Evolutionary conservation across 306 rosid species (phyloP).

Genomic region (Quercus dentata): DNA sequence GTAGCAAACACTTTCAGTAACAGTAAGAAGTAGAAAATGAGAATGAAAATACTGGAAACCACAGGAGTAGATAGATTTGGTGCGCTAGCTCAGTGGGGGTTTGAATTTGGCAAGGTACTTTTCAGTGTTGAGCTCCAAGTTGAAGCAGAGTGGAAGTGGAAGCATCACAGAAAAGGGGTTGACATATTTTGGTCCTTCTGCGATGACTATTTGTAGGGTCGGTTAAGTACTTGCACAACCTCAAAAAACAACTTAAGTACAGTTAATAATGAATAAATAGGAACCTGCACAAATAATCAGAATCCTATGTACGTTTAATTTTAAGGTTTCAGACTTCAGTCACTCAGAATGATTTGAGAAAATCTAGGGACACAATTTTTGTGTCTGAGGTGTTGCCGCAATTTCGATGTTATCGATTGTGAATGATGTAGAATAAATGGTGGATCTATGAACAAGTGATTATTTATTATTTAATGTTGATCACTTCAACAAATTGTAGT

Average conservation of each 20-base stretch:
- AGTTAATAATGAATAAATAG: too few relatives aligned
- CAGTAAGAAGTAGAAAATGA: not conserved
- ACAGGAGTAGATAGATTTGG: not conserved
- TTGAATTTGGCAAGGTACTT: not conserved
- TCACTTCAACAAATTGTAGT: too few relatives aligned
- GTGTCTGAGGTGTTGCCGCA: too few relatives aligned
- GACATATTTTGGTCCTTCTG: not conserved
- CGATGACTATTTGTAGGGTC: not conserved
- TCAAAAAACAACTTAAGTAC: not conserved
- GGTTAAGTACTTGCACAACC: not conserved
- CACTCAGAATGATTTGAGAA: too few relatives aligned
- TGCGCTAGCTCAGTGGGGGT: not conserved
- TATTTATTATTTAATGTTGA: too few relatives aligned
- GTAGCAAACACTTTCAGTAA: not conserved
- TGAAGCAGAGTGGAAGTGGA: not conserved
- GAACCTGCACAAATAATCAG: too few relatives aligned
- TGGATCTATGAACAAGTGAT: accelerated
- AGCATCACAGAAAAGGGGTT: not conserved
- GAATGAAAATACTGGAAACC: not conserved
- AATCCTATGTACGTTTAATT: too few relatives aligned
- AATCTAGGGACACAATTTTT: too few relatives aligned
- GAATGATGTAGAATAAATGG: too few relatives aligned
- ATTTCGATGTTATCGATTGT: too few relatives aligned
- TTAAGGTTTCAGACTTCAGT: too few relatives aligned
- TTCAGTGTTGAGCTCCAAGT: not conserved